A percentile compares a stretch with the other conserved stretches of the same genome.
phyloP scores from a whole-genome alignment of 2,329 filamentous ascomycete genomes.

The Xylariaceae sp. region DNA sequence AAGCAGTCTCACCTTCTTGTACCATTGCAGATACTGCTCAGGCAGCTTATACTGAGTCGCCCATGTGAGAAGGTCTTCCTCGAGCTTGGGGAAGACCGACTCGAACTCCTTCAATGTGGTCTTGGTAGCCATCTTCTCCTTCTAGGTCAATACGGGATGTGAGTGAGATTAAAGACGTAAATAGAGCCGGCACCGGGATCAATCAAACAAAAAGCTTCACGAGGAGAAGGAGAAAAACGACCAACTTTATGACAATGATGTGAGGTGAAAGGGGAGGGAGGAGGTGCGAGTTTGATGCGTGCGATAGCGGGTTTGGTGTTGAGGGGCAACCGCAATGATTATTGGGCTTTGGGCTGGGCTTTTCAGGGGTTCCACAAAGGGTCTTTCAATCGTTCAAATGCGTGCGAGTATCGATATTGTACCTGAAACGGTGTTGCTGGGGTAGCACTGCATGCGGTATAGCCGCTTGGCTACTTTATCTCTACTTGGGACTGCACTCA shows the following conservation, averaged over 20 bases:
- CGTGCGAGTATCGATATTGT: too few species aligned
- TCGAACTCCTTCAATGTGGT: conserved; percentile 84
- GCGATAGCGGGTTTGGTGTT: conserved; percentile 14
- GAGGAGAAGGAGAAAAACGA: background rate
- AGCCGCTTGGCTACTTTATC: too few species aligned
- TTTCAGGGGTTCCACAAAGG: conserved; percentile 7
- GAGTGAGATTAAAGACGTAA: too few species aligned
- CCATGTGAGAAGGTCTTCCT: conserved; percentile 74
- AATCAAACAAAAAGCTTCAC: too few species aligned
- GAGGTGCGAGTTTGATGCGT: conserved; percentile 10
- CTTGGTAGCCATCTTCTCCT: conserved; percentile 55
- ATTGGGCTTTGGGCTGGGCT: conserved; percentile 2
- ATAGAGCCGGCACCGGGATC: too few species aligned
- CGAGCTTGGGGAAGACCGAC: conserved; percentile 78
- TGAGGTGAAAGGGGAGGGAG: background rate
- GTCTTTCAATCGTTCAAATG: too few species aligned
- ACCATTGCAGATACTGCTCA: conserved; percentile 76
- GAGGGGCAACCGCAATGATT: conserved; percentile 13
- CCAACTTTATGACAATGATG: background rate
- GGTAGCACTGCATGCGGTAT: too few species aligned
- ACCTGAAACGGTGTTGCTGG: too few species aligned
- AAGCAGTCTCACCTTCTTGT: conserved; percentile 59
- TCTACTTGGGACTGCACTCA: conserved; percentile 1
- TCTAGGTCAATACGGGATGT: background rate
- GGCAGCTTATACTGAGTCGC: conserved; percentile 79